Conservation (phyloP, 306 rosid species). For the Nissolia schottii region DNA sequence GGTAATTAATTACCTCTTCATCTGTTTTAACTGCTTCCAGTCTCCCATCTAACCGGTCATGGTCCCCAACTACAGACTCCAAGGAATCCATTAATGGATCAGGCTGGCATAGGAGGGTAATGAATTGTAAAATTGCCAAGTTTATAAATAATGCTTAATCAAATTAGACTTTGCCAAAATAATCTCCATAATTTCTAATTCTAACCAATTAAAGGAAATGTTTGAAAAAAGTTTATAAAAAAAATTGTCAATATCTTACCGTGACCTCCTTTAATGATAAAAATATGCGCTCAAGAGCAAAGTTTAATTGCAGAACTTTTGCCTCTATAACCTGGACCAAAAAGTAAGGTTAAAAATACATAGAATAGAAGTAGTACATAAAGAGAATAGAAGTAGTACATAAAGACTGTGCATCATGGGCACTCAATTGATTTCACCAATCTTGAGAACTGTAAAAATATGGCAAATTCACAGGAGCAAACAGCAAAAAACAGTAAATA, state of each 20-base stretch:
- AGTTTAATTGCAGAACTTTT: conserved; percentile 82
- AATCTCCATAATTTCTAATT: background rate
- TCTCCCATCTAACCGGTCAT: conserved; percentile 55
- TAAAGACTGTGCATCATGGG: background rate
- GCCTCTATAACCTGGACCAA: conserved; percentile 75
- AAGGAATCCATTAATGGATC: conserved; percentile 78
- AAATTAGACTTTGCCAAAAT: background rate
- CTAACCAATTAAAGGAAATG: background rate
- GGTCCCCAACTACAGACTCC: conserved; percentile 77
- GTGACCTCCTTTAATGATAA: conserved; percentile 75
- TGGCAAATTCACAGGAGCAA: conserved; percentile 6
- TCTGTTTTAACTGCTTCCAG: conserved; percentile 58
- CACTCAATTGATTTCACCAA: background rate
- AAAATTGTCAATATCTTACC: conserved; percentile 37
- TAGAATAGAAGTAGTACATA: conserved; percentile 15
- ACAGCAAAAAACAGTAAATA: background rate
- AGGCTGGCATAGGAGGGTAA: conserved; percentile 57
- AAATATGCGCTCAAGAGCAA: conserved; percentile 66
- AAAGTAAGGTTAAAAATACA: conserved; percentile 19
- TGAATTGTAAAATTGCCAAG: conserved; percentile 1
- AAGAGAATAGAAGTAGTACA: conserved; percentile 14
- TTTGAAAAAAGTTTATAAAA: conserved; percentile 1
- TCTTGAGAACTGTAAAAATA: background rate
- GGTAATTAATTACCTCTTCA: conserved; percentile 48
- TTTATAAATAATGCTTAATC: background rate